phyloP scores from a whole-genome alignment of 2,329 filamentous ascomycete genomes.

The Cladophialophora psammophila region DNA sequence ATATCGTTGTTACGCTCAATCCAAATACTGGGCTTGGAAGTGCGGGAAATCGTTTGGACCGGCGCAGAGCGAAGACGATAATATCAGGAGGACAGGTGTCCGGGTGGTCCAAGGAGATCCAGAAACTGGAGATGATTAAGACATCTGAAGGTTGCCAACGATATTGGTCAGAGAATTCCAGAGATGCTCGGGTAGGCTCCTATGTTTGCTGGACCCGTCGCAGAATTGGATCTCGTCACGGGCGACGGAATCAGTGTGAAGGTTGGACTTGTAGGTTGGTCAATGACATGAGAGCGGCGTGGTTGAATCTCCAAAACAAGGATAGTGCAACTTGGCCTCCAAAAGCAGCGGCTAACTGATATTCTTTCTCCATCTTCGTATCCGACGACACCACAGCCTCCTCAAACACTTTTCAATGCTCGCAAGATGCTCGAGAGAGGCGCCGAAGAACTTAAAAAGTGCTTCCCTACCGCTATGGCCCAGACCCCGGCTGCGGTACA shows the following conservation, averaged over 20 bases:
- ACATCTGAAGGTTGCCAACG: neutral
- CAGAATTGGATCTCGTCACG: neutral
- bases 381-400: neutral
- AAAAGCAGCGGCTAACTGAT: neutral
- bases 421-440: constrained; percentile 26
- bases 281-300: neutral
- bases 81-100: neutral
- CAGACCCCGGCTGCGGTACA: constrained; percentile 2
- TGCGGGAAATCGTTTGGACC: constrained; percentile 7
- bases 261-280: neutral
- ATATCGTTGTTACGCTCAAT: constrained; percentile 15
- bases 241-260: neutral
- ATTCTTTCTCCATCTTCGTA: neutral
- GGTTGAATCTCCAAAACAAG: neutral
- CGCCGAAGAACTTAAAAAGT: constrained; percentile 21
- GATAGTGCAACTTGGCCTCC: neutral
- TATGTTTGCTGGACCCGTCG: neutral
- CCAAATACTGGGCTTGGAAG: constrained; percentile 24
- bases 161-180: neutral
- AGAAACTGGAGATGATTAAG: neutral
- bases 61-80: neutral
- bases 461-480: constrained; percentile 2
- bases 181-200: neutral
- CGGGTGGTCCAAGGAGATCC: too few relatives aligned
- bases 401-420: constrained; percentile 24